Evolutionary conservation across 2,329 filamentous ascomycete genomes (phyloP).

Genomic region (Cladophialophora exuberans): DNA sequence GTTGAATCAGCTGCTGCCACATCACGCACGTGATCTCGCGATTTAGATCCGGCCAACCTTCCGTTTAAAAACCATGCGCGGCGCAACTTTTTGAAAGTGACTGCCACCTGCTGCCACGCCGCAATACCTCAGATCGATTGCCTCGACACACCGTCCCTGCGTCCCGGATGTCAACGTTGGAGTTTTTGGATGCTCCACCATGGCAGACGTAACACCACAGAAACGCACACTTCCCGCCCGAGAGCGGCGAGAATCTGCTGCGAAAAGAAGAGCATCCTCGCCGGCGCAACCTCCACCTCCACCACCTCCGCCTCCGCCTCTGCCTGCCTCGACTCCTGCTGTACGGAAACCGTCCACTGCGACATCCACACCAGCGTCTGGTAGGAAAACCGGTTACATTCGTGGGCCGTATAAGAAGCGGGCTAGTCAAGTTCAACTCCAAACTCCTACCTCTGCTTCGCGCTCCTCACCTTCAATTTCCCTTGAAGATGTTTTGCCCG

Average conservation of each 20-base stretch:
- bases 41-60: slow-evolving; percentile 4
- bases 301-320: no score
- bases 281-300: slow-evolving; percentile 32
- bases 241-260: slow-evolving; percentile 48
- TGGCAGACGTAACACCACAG: slow-evolving; percentile 42
- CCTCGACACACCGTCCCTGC: neutral
- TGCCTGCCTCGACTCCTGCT: slow-evolving; percentile 13
- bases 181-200: neutral
- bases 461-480: slow-evolving; percentile 35
- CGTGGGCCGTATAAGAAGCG: slow-evolving; percentile 36
- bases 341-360: slow-evolving; percentile 33
- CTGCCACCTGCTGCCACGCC: no score
- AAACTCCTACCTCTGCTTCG: slow-evolving; percentile 35
- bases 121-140: neutral
- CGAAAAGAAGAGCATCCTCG: slow-evolving; percentile 44
- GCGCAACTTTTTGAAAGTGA: no score
- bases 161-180: neutral
- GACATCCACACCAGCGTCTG: slow-evolving; percentile 15
- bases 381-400: neutral
- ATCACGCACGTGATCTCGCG: no score
- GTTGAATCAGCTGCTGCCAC: no score
- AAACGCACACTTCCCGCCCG: slow-evolving; percentile 49
- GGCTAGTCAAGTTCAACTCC: slow-evolving; percentile 36
- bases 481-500: slow-evolving; percentile 51
- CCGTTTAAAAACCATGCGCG: no score